Base-by-base conservation (phyloP, 495 filamentous ascomycete species). In the Geoglossum glabrum region DNA sequence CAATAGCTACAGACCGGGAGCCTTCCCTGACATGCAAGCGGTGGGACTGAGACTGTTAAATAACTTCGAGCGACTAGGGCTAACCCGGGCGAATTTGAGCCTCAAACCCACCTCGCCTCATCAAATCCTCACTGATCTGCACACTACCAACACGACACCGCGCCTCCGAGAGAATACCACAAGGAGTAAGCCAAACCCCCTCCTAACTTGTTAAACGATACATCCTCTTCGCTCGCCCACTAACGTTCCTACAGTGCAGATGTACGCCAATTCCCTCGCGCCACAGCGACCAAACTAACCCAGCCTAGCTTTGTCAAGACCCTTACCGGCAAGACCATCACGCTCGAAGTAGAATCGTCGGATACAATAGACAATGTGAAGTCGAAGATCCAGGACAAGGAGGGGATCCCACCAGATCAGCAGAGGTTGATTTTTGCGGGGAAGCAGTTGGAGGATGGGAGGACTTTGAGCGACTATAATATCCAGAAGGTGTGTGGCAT, bases 311-410 rank as follows among this genome's bases (percentile, higher is more conserved):
- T 92, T 84, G 87, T 92, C 78, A 90, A 92, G 79, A 90, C 87
- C 78, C 83, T 92, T 65, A 92, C 88, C 76, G 89, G 92, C 77
- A 97, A 97, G 84, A 98, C 92, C 75, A 98, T 96, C 82, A 97
- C 92, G 75, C 86, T 98, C 69, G 92, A 98, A 81, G 90, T 95
- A 72, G 90, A 96, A 81, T 94, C 87, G 71, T 86, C 81, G 70
- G 90, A 97, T 77, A 96, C 92, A 63, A 97, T 98, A 84, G 92
- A 93, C 79, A 92, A 92, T 79, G 87, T 93, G 71, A 93, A 90
- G 79, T 77, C 79, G 72, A 93, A 93, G 81, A 93, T 94, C 72
- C 90, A 98, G 78, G 92, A 98, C 76, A 98, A 98, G 85, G 92
- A 98, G 75, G 92, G 92, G 66, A 98, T 98, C 68, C 92, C 92